phyloP scores from a whole-genome alignment of 805 yeast species.

The Teunomyces aglyptinius region DNA sequence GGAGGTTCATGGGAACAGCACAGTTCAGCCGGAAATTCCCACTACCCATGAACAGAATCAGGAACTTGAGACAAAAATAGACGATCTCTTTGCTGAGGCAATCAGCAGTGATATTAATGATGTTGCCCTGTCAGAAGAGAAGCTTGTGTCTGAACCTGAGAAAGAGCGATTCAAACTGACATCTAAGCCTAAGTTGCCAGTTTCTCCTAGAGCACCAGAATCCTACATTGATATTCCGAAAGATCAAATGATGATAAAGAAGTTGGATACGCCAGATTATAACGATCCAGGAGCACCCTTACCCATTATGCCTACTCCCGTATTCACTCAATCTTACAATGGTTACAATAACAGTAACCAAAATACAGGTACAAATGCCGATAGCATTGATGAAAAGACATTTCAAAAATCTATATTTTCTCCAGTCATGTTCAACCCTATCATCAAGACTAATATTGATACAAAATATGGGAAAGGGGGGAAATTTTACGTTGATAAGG shows the following conservation, averaged over 20 bases:
- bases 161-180: constrained; percentile 1
- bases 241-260: constrained; percentile 54
- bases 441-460: constrained; percentile 72
- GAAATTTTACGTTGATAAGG: constrained; percentile 65
- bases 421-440: constrained; percentile 78
- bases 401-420: constrained; percentile 65
- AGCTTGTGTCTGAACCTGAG: constrained; percentile 7
- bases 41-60: background rate
- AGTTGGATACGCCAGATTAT: constrained; percentile 49
- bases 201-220: background rate
- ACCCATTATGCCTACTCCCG: constrained; percentile 54
- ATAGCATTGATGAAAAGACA: constrained; percentile 2
- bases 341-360: constrained; percentile 11
- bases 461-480: constrained; percentile 90
- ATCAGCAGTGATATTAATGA: background rate
- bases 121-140: constrained; percentile 1
- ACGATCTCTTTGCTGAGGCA: background rate
- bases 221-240: constrained; percentile 51
- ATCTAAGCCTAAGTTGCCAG: background rate
- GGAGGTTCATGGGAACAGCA: background rate
- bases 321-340: constrained; percentile 25
- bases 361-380: background rate
- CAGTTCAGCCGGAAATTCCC: background rate
- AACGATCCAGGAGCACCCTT: constrained; percentile 84
- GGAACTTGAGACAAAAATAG: background rate